These are phyloP conservation scores for Neurospora sp. DNA, from an alignment of 495 filamentous ascomycete genomes.

Conservation along the genomic window DNA sequence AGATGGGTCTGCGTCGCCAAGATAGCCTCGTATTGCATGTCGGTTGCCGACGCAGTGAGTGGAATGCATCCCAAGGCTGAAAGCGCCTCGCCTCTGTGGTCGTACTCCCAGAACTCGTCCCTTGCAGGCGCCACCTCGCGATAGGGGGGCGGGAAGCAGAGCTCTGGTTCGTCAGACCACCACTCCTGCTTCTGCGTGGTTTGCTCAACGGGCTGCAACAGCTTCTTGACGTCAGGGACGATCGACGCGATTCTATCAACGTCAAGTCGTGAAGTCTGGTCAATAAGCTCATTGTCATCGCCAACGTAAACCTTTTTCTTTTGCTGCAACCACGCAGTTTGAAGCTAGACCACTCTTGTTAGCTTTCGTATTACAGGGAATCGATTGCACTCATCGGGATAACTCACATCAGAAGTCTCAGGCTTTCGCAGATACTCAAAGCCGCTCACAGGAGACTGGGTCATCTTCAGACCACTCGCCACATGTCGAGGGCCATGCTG, in stretches of 20 bases:
- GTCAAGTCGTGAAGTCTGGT: constrained; percentile 7
- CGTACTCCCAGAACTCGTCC: constrained; percentile 14
- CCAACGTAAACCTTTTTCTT: constrained; percentile 5
- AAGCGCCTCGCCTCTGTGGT: constrained; percentile 2
- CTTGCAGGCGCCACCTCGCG: constrained; percentile 4
- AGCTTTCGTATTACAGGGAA: background rate
- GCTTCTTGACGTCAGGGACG: constrained; percentile 4
- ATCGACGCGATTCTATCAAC: constrained; percentile 3
- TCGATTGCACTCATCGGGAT: background rate
- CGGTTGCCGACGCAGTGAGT: constrained; percentile 4
- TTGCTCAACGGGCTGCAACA: background rate
- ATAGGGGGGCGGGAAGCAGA: background rate
- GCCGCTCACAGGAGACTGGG: constrained; percentile 9
- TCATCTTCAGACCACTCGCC: background rate
- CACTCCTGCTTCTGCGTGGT: background rate
- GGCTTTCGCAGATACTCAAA: constrained; percentile 16
- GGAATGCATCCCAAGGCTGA: constrained; percentile 14
- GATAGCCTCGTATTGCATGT: constrained; percentile 9
- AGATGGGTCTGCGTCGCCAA: constrained; percentile 14
- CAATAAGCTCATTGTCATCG: background rate
- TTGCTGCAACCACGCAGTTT: constrained; percentile 13
- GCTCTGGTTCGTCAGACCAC: background rate
- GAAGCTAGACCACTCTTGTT: constrained; percentile 5
- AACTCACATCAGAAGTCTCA: constrained; percentile 11
- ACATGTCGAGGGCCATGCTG: constrained; percentile 10